Base-by-base conservation (phyloP, 2,329 filamentous ascomycete species). In the Aspergillus ibericus region DNA sequence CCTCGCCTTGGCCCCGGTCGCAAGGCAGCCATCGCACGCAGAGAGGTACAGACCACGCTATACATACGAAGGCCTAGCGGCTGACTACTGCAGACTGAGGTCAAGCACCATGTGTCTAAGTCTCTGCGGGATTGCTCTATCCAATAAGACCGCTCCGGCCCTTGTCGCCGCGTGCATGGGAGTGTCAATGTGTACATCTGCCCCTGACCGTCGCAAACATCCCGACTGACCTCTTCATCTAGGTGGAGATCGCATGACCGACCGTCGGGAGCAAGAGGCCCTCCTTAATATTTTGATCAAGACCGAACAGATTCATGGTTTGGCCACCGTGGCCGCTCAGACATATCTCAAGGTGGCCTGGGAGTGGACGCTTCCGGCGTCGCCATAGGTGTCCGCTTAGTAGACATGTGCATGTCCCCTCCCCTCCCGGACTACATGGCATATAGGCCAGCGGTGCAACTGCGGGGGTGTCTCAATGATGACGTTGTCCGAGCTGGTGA, bases 1-100 rank as follows among this genome's bases (percentile, higher is more conserved):
- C 69, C 70, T 18, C 61, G 63, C 12, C 59, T 71, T 10, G 70
- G 70, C 1, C 46, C 58, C 4, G 50, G 50, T 40, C 40, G 53
- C 0, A 47, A 42, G 38, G 42, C 40, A 48, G 53, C 32, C 16
- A 22, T 55, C 18, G 42, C 25, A 7, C 20, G 44, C 25, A 55
- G 20, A 49, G 53, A 55, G 32, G 53, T 55, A 55, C 15, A 18
- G 7, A 29, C n/a, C 1, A 13, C 3, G 36, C 5, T 4, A 12
- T 8, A 3, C 15, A 7, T 13, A 22, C 10, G 18, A 12, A 10
- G 20, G 18, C 7, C 18, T 22, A 18, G 7, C 12, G 10, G 32
- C 22, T 55, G 13, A 55, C 34, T 13, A 15, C 34, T 18, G n/a
- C 34, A 55, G 53, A 20, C 42, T 5, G 29, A 59, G 13, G 54